Evolutionary conservation across 495 filamentous ascomycete species (phyloP).

Genomic region (Pseudoneurospora amorphoporcata): DNA sequence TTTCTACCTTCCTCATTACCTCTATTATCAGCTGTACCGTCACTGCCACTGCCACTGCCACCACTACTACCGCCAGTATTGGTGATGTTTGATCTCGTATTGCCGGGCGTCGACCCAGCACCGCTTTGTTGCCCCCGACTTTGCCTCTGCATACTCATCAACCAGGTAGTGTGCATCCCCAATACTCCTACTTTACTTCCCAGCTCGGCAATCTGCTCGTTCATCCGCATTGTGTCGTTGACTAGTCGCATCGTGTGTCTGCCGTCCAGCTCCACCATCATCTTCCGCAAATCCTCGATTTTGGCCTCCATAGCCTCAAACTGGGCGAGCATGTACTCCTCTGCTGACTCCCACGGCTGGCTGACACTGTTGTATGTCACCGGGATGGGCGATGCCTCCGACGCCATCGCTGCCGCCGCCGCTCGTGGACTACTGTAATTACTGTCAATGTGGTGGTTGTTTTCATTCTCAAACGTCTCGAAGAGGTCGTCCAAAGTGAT

Average conservation of each 20-base stretch:
- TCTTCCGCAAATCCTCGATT: conserved; percentile 34
- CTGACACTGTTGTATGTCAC: neutral
- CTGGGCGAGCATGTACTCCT: conserved; percentile 32
- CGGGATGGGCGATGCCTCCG: conserved; percentile 5
- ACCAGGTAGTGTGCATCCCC: conserved; percentile 45
- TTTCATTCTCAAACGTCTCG: neutral
- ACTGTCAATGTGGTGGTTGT: conserved; percentile 4
- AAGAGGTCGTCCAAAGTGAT: neutral
- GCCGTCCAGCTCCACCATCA: conserved; percentile 35
- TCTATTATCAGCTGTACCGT: neutral
- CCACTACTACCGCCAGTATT: neutral
- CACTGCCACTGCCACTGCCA: neutral
- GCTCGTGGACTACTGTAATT: conserved; percentile 4
- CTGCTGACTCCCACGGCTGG: conserved; percentile 1
- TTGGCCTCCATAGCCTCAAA: conserved; percentile 39
- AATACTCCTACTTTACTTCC: conserved; percentile 39
- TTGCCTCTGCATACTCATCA: conserved; percentile 33
- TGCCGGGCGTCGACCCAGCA: neutral
- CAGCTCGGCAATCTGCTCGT: conserved; percentile 44
- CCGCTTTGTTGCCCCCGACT: conserved; percentile 9
- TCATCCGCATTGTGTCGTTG: conserved; percentile 40
- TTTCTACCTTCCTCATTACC: neutral
- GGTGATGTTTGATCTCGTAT: neutral
- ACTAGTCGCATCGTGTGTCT: conserved; percentile 38
- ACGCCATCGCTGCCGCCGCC: neutral